phyloP scores from a whole-genome alignment of 129 eudicot species.

The Apium graveolens region DNA sequence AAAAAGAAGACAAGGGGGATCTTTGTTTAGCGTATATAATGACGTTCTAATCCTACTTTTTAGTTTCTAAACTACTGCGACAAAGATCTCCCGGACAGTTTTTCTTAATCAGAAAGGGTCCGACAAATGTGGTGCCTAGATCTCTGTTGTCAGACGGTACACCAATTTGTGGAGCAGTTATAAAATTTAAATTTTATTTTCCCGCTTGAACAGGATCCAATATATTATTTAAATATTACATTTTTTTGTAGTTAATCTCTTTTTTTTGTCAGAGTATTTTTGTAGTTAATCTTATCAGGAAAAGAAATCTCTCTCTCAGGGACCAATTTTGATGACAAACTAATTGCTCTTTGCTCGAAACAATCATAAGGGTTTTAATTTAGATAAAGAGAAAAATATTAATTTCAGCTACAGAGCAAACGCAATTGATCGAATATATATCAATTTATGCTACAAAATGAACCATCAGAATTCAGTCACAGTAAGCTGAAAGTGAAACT shows the following conservation, averaged over 20 bases:
- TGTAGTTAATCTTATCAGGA: no score
- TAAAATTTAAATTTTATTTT: background rate
- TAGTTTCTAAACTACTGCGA: background rate
- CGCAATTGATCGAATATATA: no score
- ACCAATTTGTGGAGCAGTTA: background rate
- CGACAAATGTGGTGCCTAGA: background rate
- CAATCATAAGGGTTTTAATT: background rate
- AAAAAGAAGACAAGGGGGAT: background rate
- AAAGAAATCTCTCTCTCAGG: no score
- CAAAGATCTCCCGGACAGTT: background rate
- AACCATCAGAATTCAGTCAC: no score
- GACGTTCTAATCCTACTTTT: background rate
- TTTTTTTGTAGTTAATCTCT: no score
- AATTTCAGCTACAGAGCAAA: no score
- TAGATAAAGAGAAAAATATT: no score
- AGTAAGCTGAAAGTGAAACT: no score
- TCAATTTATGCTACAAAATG: no score
- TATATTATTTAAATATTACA: no score
- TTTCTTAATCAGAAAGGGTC: background rate
- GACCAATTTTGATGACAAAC: background rate
- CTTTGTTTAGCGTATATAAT: background rate
- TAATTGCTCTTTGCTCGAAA: background rate
- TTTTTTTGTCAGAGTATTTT: no score
- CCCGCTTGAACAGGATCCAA: background rate
- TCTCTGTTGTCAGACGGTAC: background rate